Percentiles rank a stretch among this genome's conserved stretches.
These are phyloP conservation scores for Coniosporium apollinis DNA, from an alignment of 495 filamentous ascomycete species.

Conservation along the genomic window DNA sequence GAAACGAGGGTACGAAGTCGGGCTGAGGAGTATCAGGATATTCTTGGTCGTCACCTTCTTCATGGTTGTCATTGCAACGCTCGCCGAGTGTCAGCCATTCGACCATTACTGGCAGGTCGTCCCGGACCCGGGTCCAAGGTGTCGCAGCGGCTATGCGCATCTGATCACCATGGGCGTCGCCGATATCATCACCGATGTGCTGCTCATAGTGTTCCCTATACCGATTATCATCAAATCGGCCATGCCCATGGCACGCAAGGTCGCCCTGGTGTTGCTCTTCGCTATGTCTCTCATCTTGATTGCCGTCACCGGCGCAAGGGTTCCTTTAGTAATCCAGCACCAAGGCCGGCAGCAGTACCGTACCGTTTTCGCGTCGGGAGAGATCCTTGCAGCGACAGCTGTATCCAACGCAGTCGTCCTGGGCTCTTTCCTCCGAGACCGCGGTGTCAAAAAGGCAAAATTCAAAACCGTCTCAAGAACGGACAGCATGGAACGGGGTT, in stretches of 20 bases:
- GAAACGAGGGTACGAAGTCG: conserved; percentile 50
- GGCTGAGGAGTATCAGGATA: conserved; percentile 51
- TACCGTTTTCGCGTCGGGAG: conserved; percentile 22
- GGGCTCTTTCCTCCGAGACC: conserved; percentile 27
- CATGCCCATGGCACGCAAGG: conserved; percentile 44
- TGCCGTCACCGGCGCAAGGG: conserved; percentile 26
- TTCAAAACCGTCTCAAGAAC: conserved; percentile 18
- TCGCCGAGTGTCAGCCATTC: conserved; percentile 78
- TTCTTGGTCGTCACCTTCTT: conserved; percentile 62
- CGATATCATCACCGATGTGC: conserved; percentile 74
- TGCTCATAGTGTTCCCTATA: conserved; percentile 75
- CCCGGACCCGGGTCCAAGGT: conserved; percentile 72
- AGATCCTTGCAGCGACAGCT: conserved; percentile 25
- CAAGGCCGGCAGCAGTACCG: conserved; percentile 24
- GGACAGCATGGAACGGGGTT: conserved; percentile 21
- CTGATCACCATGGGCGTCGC: conserved; percentile 73
- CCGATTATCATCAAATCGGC: conserved; percentile 61
- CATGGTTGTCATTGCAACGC: conserved; percentile 59
- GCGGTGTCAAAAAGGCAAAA: conserved; percentile 21
- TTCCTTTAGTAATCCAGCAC: conserved; percentile 19
- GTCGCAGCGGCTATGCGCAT: conserved; percentile 69
- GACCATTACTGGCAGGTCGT: conserved; percentile 78
- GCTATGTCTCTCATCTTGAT: conserved; percentile 63
- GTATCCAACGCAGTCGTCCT: conserved; percentile 26
- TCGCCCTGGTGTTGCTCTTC: conserved; percentile 52